Conservation (phyloP, 2,329 filamentous ascomycete species). For the Xylaria sp. region DNA sequence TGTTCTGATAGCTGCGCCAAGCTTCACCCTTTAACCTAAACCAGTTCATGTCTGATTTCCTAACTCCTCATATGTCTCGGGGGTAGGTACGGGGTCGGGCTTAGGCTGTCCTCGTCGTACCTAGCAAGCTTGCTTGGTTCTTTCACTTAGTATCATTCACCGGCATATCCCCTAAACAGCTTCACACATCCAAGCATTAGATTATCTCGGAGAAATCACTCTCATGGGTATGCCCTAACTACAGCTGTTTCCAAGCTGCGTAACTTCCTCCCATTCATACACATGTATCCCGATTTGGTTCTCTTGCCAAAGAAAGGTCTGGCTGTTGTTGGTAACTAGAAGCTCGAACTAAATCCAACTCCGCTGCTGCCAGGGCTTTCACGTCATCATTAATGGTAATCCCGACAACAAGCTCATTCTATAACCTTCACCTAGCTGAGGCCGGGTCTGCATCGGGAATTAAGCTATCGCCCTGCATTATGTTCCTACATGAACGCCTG, state of each 20-base stretch:
- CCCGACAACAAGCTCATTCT: too few relatives aligned
- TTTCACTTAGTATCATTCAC: too few relatives aligned
- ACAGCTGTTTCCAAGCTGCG: neutral
- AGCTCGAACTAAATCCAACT: too few relatives aligned
- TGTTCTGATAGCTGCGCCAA: too few relatives aligned
- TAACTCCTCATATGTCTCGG: neutral
- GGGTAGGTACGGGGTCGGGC: neutral
- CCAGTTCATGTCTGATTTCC: neutral
- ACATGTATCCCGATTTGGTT: neutral
- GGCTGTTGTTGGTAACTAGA: neutral
- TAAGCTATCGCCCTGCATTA: too few relatives aligned
- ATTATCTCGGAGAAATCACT: neutral
- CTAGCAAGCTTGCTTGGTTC: neutral
- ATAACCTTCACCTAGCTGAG: too few relatives aligned
- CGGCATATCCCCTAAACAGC: neutral
- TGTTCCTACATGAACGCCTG: too few relatives aligned
- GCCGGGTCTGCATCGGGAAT: too few relatives aligned
- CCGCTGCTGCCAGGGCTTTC: too few relatives aligned
- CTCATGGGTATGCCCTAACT: neutral
- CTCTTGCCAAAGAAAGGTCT: too few relatives aligned
- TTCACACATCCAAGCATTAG: neutral
- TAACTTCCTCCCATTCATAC: neutral
- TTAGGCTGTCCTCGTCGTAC: neutral
- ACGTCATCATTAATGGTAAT: too few relatives aligned
- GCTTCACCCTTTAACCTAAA: too few relatives aligned